Evolutionary conservation across 2,329 filamentous ascomycete genomes (phyloP), one percentile per base, ranked within the genome.

Genomic region (Penicillium aurantiogriseum): DNA sequence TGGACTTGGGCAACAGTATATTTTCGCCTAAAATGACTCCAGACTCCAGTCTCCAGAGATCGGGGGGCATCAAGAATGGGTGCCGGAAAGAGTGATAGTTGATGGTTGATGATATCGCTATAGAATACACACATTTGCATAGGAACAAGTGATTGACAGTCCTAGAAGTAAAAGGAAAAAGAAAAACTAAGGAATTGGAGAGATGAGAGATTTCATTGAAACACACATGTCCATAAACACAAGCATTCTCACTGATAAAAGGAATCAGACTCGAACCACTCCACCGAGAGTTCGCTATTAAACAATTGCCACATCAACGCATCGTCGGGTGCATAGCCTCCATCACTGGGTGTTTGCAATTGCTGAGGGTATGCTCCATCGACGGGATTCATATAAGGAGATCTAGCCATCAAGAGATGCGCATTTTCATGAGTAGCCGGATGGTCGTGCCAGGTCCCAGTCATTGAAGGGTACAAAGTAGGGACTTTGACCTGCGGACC

Each of bases 251-350:
- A 42, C 25, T 17, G 33, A 36, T 19, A 40, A 19, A 48, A 43
- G 36, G 29, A 29, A 13, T 58, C 45, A 7, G 11, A 15, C 31
- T 63, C 61, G 33, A 59, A 62, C 57, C 60, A 63, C 15, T 61
- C 62, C 27, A 64, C 45, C 5, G 65, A 62, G n/a, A 65, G 27
- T 38, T 67, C 59, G 31, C 62, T 66, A 48, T 63, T 66, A 19
- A 65, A 66, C 2, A 65, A 43, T 38, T 66, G 61, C 62, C 62
- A 67, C 62, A 66, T 65, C 13, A 66, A 48, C 7, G 62, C 55
- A 40, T 66, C 63, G 13, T 59, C 54, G 17, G 59, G 51, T 7
- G 59, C 35, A 19, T 47, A 49, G 2, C 27, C 19, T 27, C n/a
- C 56, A 46, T 40, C 39, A 11, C 35, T 51, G 19, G 46, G 23